Conservation (phyloP, 1,139 yeast genomes). For the Nematodospora anomalae region DNA sequence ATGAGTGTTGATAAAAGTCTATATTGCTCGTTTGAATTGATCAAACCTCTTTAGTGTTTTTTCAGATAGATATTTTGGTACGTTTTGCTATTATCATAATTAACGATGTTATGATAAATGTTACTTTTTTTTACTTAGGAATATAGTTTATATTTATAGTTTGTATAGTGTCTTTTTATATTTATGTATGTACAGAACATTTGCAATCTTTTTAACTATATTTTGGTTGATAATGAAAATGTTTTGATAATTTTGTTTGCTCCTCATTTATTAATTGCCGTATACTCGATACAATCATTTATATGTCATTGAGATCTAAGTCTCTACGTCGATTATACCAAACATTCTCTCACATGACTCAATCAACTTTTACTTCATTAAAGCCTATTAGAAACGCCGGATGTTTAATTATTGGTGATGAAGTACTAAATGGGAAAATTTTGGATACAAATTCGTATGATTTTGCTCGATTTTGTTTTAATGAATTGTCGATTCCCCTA, state of each 20-base stretch:
- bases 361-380: background rate
- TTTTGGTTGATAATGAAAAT: no score
- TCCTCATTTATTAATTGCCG: no score
- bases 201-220: no score
- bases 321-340: conserved; percentile 3
- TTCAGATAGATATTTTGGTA: no score
- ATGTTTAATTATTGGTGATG: conserved; percentile 77
- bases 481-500: conserved; percentile 49
- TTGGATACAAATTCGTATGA: conserved; percentile 72
- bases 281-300: no score
- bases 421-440: conserved; percentile 84
- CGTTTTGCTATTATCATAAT: no score
- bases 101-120: no score
- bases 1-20: conserved; percentile 78
- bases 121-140: no score
- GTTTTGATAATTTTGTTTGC: no score
- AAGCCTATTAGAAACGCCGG: conserved; percentile 30
- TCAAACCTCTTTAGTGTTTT: conserved; percentile 52
- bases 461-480: conserved; percentile 71
- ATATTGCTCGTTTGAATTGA: conserved; percentile 79
- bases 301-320: background rate
- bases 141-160: no score
- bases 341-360: conserved; percentile 11
- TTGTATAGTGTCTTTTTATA: no score
- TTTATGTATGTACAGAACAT: no score